phyloP scores from a whole-genome alignment of 768 basidiomycete genomes.

The Suillus tomentosus region DNA sequence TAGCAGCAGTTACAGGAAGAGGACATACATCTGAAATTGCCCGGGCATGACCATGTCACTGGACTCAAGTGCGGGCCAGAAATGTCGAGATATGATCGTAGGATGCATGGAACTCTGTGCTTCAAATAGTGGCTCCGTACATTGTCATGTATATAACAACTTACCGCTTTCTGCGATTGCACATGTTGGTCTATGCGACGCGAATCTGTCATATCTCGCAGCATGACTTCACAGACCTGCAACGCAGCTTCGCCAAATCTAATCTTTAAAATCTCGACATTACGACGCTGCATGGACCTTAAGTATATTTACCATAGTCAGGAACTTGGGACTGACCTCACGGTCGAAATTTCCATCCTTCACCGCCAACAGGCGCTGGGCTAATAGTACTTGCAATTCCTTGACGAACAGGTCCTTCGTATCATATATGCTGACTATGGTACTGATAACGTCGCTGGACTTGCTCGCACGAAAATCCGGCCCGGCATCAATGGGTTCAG shows the following conservation, averaged over 20 bases:
- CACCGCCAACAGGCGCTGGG: constrained; percentile 80
- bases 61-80: constrained; percentile 88
- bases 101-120: constrained; percentile 76
- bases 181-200: constrained; percentile 87
- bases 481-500: constrained; percentile 95
- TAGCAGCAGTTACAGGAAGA: constrained; percentile 9
- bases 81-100: constrained; percentile 89
- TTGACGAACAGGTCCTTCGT: constrained; percentile 96
- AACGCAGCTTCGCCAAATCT: constrained; percentile 93
- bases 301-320: constrained; percentile 7
- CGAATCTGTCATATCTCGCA: constrained; percentile 96
- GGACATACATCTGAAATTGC: constrained; percentile 73
- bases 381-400: constrained; percentile 90
- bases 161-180: constrained; percentile 68
- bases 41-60: constrained; percentile 80
- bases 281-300: constrained; percentile 63
- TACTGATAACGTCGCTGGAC: constrained; percentile 92
- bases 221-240: constrained; percentile 97
- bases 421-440: constrained; percentile 96
- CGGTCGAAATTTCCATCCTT: constrained; percentile 78
- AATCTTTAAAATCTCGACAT: constrained; percentile 92
- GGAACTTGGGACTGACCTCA: constrained; percentile 42
- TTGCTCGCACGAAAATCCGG: constrained; percentile 92
- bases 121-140: constrained; percentile 2
- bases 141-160: constrained; percentile 23